A percentile compares a stretch with the other conserved stretches of the same genome.
Evolutionary conservation across 2,329 filamentous ascomycete species (phyloP).

Genomic region (Hymenoscyphus linearis): DNA sequence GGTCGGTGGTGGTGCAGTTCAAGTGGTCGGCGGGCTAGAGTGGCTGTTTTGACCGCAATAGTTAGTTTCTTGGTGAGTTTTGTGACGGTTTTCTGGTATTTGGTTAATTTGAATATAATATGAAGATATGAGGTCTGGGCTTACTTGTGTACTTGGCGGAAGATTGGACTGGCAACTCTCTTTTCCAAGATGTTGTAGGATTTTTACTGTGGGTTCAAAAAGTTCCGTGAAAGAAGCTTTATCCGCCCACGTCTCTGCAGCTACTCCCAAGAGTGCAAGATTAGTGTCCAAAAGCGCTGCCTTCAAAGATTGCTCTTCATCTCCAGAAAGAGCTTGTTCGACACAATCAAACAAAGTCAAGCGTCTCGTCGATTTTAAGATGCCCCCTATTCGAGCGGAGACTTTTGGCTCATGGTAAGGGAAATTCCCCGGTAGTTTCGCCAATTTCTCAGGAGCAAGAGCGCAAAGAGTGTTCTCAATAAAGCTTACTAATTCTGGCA

Average conservation of each 20-base stretch:
- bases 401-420: conserved; percentile 53
- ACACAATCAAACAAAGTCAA: conserved; percentile 56
- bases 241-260: conserved; percentile 67
- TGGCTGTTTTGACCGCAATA: conserved; percentile 55
- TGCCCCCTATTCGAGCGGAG: conserved; percentile 45
- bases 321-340: conserved; percentile 18
- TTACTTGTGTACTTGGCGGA: conserved; percentile 33
- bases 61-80: conserved; percentile 39
- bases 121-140: background rate
- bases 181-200: conserved; percentile 57
- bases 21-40: conserved; percentile 67
- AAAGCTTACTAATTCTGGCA: conserved; percentile 85
- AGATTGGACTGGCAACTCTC: conserved; percentile 47
- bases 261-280: conserved; percentile 58
- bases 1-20: conserved; percentile 86
- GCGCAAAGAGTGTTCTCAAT: conserved; percentile 66
- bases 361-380: conserved; percentile 42
- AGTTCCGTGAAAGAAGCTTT: conserved; percentile 75
- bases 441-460: conserved; percentile 52
- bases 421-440: conserved; percentile 48
- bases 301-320: conserved; percentile 39
- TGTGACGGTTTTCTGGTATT: conserved; percentile 19
- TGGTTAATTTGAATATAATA: conserved; percentile 15
- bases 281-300: conserved; percentile 58
- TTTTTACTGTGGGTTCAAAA: conserved; percentile 58